These are phyloP conservation scores for Asterophora parasitica DNA, from an alignment of 768 basidiomycete genomes.

Conservation along the genomic window DNA sequence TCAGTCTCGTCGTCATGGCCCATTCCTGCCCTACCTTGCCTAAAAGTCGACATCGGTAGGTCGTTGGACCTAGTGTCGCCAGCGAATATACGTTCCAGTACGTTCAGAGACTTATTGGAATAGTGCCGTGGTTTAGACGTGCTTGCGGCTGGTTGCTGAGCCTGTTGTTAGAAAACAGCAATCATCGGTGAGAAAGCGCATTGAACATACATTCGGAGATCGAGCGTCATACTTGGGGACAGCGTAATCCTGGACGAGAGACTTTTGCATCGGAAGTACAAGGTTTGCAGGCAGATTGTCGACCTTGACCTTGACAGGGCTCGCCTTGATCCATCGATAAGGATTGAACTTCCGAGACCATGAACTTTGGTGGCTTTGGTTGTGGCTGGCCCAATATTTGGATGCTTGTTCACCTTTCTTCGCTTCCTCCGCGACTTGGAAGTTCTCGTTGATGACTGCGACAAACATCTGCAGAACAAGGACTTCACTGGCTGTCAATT, in stretches of 20 bases:
- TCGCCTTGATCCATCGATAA: constrained; percentile 76
- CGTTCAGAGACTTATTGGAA: constrained; percentile 51
- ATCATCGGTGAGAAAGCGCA: background rate
- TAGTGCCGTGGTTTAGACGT: constrained; percentile 43
- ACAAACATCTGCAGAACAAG: constrained; percentile 95
- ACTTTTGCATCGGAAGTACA: constrained; percentile 76
- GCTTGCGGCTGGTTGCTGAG: constrained; percentile 16
- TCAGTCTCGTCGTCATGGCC: constrained; percentile 56
- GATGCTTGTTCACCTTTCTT: constrained; percentile 81
- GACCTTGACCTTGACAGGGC: constrained; percentile 67
- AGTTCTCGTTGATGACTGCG: constrained; percentile 96
- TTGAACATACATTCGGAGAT: constrained; percentile 24
- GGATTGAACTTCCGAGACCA: constrained; percentile 84
- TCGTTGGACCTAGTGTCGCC: constrained; percentile 49
- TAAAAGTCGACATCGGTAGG: constrained; percentile 56
- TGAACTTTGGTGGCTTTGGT: constrained; percentile 42
- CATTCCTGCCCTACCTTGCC: constrained; percentile 34
- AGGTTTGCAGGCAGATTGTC: constrained; percentile 68
- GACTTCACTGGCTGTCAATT: constrained; percentile 42
- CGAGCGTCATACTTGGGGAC: constrained; percentile 31
- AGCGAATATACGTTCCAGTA: constrained; percentile 63
- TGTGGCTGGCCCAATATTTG: constrained; percentile 55
- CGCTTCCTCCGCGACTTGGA: constrained; percentile 85
- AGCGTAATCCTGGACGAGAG: constrained; percentile 57
- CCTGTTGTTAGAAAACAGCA: constrained; percentile 17